Percentiles rank a stretch among this genome's conserved stretches.
phyloP scores from a whole-genome alignment of 768 basidiomycete species.

The Suillus bovinus region DNA sequence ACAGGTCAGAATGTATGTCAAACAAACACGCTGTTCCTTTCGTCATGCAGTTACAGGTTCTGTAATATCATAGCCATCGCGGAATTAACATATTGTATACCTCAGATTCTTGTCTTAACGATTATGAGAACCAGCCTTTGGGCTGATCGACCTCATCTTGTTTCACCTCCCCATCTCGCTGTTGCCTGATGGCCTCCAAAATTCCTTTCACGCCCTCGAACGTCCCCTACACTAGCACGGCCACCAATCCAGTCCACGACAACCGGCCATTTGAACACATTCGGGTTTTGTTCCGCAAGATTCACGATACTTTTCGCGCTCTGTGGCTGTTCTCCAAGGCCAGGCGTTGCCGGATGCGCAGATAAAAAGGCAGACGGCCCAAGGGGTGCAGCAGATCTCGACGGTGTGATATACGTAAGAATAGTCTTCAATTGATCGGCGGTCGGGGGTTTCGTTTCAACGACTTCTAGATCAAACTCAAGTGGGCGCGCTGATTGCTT shows the following conservation, averaged over 20 bases:
- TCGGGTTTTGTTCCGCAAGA: conserved; percentile 56
- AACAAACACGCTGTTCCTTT: not conserved
- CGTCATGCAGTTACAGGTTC: not conserved
- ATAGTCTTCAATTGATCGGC: conserved; percentile 70
- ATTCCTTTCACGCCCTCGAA: conserved; percentile 69
- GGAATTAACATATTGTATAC: too few relatives aligned
- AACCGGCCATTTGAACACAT: conserved; percentile 73
- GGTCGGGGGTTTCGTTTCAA: conserved; percentile 64
- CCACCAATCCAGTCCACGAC: conserved; percentile 79
- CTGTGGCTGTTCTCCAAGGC: conserved; percentile 39
- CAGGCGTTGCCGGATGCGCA: conserved; percentile 51
- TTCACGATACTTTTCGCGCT: conserved; percentile 46
- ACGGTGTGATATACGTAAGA: conserved; percentile 49
- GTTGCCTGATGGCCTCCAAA: conserved; percentile 63
- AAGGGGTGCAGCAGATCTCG: conserved; percentile 33
- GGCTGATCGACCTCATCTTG: conserved; percentile 41
- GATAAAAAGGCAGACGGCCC: conserved; percentile 51
- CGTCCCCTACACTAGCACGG: conserved; percentile 61
- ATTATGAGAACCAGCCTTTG: conserved; percentile 55
- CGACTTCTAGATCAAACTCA: conserved; percentile 68
- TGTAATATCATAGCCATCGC: too few relatives aligned
- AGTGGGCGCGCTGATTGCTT: conserved; percentile 51
- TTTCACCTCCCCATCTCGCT: conserved; percentile 66
- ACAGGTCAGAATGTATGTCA: not conserved
- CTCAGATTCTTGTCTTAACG: not conserved